Base-by-base conservation (phyloP, 805 yeast species). In the Saccharomyces jurei region DNA sequence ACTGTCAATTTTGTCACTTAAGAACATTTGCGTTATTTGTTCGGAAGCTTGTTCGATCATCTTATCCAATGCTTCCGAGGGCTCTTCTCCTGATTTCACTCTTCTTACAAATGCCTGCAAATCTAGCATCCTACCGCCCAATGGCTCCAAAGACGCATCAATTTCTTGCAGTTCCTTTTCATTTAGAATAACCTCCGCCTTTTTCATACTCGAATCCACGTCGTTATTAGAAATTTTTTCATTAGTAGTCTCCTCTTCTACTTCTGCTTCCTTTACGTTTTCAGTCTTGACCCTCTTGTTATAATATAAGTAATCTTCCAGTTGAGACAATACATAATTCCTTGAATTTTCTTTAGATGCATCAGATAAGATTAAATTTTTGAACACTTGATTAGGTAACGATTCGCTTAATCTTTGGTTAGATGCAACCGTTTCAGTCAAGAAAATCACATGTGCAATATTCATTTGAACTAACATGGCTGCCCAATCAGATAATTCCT, bases 71-170 rank as follows among this genome's bases (percentile, higher is more conserved):
- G 98, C 97, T 51, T 79, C 86, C 9, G 72, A 63, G 2, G 96
- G 95, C 6, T 80, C 67, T 66, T 94, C 99, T 6, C 99, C 99
- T 1, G 92, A 82, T 62, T 83, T 83, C 17, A 94, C 80, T 51
- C 98, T 85, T 66, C 98, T 80, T 1, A 86, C 86, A 71, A 89
- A 90, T 29, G 92, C 85, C 70, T 94, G 97, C 51, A 94, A 75
- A 68, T 94, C 99, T 48, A 90, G 77, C 91, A 92, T 87, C 58
- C 99, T 82, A 46, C 99, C 99, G 22, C 99, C 99, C 28, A 94
- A 71, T 11, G 96, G 95, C 28, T 74, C 81, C 32, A 91, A 71
- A 31, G 84, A 78, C 4, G 72, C 70, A 26, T 81, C 84, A 26
- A 90, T 74, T 9, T 75, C 77, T 1, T 64, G 57, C 11, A 61